Evolutionary conservation across 148 eudicot genomes (phyloP), one percentile per base, ranked within the genome.

Genomic region (Rhododendron henanense): DNA sequence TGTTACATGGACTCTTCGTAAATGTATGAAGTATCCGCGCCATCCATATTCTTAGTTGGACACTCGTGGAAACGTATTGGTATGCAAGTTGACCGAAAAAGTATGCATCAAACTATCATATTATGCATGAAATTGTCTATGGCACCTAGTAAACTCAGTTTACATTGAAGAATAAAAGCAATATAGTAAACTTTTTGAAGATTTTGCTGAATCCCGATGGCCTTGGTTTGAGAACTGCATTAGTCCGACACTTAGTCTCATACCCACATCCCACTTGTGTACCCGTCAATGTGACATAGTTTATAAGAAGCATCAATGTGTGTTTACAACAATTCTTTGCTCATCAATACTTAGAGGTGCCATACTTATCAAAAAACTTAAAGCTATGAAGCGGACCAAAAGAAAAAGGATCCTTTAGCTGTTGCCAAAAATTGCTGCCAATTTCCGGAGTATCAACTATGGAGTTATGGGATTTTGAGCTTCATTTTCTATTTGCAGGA

Each of bases 401-500:
- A 71, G 39, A 71, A 71, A 71, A 71, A 33, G 76, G 18, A 33
- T 71, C 33, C 53, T 78, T 41, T 3, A 47, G 47, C 48, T 41
- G 53, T 78, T 41, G 33, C 53, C 51, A n/a, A 15, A 51, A 51
- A 5, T 37, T 80, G 59, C 61, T 80, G 4, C 10, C 53, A 57
- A 57, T 81, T 81, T 55, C 47, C 3, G 47, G 47, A 81, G 16
- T 3, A 59, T 51, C 71, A 65, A 57, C 63, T 19, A 19, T 57
- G 18, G 51, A 77, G 19, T 48, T 55, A 1, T 6, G 31, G 67
- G 35, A 39, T 83, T 65, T 83, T 44, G 4, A 18, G 79, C 65
- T 48, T 13, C 63, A 31, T 47, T 79, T 47, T 63, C 21, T 85
- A 81, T 81, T 74, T 81, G 11, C 76, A 74, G 69, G 74, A 55